These are phyloP conservation scores for Apiospora aurea DNA, from an alignment of 2,329 filamentous ascomycete genomes.

Conservation along the genomic window DNA sequence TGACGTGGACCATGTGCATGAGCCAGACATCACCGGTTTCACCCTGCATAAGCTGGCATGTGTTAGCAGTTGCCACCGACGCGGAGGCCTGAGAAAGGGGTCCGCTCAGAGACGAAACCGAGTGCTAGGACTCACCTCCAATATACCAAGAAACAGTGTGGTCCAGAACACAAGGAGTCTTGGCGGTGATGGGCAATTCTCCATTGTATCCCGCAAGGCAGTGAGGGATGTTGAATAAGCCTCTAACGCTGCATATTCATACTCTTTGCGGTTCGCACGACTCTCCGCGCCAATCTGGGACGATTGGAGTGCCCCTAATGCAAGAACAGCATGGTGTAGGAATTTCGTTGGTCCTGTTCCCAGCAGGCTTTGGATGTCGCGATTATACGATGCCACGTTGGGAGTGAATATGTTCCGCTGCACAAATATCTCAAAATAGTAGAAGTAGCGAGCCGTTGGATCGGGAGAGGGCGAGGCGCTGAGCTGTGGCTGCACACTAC, in stretches of 20 bases:
- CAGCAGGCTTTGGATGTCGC: constrained; percentile 15
- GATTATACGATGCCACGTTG: not conserved
- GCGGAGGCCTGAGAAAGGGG: not conserved
- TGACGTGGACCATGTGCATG: constrained; percentile 28
- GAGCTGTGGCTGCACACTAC: not conserved
- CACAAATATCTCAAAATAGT: constrained; percentile 26
- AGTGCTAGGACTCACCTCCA: constrained; percentile 22
- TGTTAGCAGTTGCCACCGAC: not conserved
- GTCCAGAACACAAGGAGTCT: constrained; percentile 27
- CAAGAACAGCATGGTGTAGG: constrained; percentile 7
- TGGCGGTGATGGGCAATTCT: not conserved
- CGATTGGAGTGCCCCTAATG: constrained; percentile 22
- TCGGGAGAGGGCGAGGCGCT: not conserved
- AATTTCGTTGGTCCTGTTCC: not conserved
- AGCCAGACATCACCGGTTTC: constrained; percentile 26
- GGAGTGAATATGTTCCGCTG: constrained; percentile 24
- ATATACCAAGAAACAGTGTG: constrained; percentile 26
- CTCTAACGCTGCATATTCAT: not conserved
- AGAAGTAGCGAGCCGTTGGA: constrained; percentile 10
- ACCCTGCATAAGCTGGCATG: constrained; percentile 24
- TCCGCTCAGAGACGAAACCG: not conserved
- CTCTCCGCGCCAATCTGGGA: not conserved
- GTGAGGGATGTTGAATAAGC: constrained; percentile 23
- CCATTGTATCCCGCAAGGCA: constrained; percentile 4
- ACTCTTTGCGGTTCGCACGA: not conserved